Percentiles rank a stretch among this genome's conserved stretches.
These are phyloP conservation scores for Leccinum barrowsii DNA, from an alignment of 768 basidiomycete species.

Conservation along the genomic window DNA sequence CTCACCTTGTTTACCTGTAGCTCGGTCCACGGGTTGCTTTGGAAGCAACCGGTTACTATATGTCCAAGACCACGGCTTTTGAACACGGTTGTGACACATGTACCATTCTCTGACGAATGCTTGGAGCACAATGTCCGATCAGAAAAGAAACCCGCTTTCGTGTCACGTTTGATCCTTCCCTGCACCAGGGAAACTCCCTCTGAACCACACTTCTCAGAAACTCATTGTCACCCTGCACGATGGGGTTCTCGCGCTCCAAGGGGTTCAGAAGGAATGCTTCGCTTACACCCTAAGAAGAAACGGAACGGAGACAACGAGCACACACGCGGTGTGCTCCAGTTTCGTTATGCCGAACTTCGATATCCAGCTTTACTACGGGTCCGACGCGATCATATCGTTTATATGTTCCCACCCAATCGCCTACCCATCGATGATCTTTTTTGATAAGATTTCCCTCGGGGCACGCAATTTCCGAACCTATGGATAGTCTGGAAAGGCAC, in stretches of 20 bases:
- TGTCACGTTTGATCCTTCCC: neutral
- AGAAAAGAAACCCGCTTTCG: neutral
- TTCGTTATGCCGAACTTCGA: neutral
- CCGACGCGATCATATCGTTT: neutral
- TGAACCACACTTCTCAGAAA: neutral
- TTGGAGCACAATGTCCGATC: neutral
- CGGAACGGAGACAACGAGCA: neutral
- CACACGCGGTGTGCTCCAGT: neutral
- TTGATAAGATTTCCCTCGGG: neutral
- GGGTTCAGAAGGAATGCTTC: neutral
- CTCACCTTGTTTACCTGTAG: neutral
- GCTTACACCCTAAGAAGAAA: neutral
- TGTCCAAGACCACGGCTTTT: neutral
- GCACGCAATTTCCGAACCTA: neutral
- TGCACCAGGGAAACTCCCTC: neutral
- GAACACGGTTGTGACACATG: neutral
- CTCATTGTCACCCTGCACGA: neutral
- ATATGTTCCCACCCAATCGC: neutral
- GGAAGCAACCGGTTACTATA: neutral
- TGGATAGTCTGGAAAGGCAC: neutral
- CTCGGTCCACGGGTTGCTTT: neutral
- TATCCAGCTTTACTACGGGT: neutral
- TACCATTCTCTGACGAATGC: neutral
- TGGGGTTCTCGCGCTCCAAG: neutral
- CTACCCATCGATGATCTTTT: neutral